These are phyloP conservation scores for Echria macrotheca DNA, from an alignment of 495 filamentous ascomycete species.

Conservation along the genomic window DNA sequence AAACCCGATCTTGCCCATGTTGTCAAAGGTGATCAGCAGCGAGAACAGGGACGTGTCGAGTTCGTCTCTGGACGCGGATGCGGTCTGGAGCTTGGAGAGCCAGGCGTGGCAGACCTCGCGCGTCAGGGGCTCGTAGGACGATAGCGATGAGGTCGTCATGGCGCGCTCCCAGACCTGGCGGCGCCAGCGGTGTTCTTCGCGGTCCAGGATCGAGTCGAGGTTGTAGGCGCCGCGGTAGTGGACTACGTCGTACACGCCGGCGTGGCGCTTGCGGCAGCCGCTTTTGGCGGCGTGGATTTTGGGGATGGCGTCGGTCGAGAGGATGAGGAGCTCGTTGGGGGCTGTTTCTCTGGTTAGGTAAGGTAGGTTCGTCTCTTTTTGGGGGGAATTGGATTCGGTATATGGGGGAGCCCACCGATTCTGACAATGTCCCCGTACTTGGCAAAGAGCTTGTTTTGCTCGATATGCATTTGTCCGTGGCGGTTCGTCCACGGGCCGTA, in stretches of 20 bases:
- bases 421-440: conserved; percentile 38
- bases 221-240: conserved; percentile 18
- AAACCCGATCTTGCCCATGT: conserved; percentile 22
- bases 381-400: no score
- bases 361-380: no score
- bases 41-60: conserved; percentile 20
- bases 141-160: conserved; percentile 46
- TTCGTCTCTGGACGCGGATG: neutral
- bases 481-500: conserved; percentile 19
- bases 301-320: conserved; percentile 8
- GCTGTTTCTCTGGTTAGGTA: neutral
- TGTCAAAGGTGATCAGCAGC: conserved; percentile 18
- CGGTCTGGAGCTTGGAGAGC: conserved; percentile 15
- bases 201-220: conserved; percentile 19
- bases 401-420: conserved; percentile 21
- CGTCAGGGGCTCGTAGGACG: conserved; percentile 66
- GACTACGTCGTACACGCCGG: conserved; percentile 12
- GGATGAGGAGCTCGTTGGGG: conserved; percentile 19
- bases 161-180: conserved; percentile 21
- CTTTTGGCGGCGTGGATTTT: conserved; percentile 14
- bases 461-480: conserved; percentile 28
- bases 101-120: conserved; percentile 70
- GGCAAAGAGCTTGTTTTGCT: conserved; percentile 27
- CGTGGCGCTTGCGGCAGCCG: conserved; percentile 11
- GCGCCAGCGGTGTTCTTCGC: conserved; percentile 19